Base-by-base conservation (phyloP, 2,329 filamentous ascomycete genomes). In the Neurospora sp. region DNA sequence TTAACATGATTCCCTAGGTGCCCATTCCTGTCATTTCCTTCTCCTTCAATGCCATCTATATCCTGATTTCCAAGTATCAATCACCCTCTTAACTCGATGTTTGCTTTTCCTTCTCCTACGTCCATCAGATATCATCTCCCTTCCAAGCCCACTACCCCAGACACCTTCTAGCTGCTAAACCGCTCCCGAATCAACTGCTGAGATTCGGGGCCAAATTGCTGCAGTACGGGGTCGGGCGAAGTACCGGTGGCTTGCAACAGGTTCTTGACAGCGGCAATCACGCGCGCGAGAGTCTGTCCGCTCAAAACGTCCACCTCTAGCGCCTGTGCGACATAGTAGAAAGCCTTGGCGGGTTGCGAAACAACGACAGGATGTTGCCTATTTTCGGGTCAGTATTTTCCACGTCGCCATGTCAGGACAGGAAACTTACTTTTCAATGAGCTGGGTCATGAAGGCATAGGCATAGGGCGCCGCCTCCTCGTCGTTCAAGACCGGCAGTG, bases 381-480 rank as follows among this genome's bases (percentile, higher is more conserved):
- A 74, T 37, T 46, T 38, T 66, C 2, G 41, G 12, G 65, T 74
- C 62, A 74, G 71, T 39, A 67, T 39, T 37, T 28, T 19, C 10
- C 39, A 19, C 38, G 66, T 17, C 11, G 40, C 69, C 10, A 46
- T 71, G n/a, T 67, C 67, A 41, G 67, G 19, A 36, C 12, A 12
- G 28, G 66, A 43, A 8, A 90, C 93, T 87, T 88, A 97, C 96
- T 96, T 91, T 75, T 96, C 91, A 78, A 98, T 97, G 73, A 99
- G 82, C 79, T 97, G 91, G 12, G 92, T 90, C 70, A 99, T 84
- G 82, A 97, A 99, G 65, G 90, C 90, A 79, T 99, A 99, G 1
- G 94, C 94, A 79, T 96, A 98, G 15, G 96, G 96, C 23, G 96
- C 96, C 4, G 96, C 96, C 82, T 99, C 96, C 80, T 99, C 96